These are phyloP conservation scores for Morella rubra DNA, from an alignment of 306 rosid species.

Conservation along the genomic window DNA sequence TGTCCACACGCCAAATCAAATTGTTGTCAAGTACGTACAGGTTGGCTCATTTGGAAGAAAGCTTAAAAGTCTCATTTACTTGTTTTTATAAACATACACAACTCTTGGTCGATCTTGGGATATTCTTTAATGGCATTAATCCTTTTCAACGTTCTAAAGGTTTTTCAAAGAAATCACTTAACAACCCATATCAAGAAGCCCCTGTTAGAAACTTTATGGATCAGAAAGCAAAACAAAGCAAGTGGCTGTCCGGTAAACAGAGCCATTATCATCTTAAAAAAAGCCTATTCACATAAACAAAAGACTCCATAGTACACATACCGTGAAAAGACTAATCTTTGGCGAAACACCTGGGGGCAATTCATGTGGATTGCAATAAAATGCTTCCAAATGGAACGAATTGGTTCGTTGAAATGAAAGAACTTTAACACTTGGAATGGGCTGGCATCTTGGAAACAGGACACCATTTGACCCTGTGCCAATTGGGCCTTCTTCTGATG, in stretches of 20 bases:
- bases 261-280: neutral
- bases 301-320: slow-evolving; percentile 37
- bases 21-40: neutral
- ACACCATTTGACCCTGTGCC: slow-evolving; percentile 45
- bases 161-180: neutral
- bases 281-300: slow-evolving; percentile 11
- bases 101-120: neutral
- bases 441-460: slow-evolving; percentile 71
- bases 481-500: slow-evolving; percentile 56
- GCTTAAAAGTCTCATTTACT: neutral
- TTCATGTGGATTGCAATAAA: slow-evolving; percentile 61
- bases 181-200: neutral
- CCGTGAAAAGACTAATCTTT: slow-evolving; percentile 67
- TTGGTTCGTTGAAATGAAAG: slow-evolving; percentile 50
- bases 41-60: neutral
- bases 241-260: neutral
- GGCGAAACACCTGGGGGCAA: slow-evolving; percentile 57
- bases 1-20: neutral
- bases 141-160: neutral
- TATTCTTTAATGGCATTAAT: neutral
- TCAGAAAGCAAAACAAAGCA: neutral
- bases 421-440: slow-evolving; percentile 62
- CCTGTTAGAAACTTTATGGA: neutral
- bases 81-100: neutral
- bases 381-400: slow-evolving; percentile 71